Evolutionary conservation across 495 filamentous ascomycete genomes (phyloP).

Genomic region (Lasiosphaeria miniovina): DNA sequence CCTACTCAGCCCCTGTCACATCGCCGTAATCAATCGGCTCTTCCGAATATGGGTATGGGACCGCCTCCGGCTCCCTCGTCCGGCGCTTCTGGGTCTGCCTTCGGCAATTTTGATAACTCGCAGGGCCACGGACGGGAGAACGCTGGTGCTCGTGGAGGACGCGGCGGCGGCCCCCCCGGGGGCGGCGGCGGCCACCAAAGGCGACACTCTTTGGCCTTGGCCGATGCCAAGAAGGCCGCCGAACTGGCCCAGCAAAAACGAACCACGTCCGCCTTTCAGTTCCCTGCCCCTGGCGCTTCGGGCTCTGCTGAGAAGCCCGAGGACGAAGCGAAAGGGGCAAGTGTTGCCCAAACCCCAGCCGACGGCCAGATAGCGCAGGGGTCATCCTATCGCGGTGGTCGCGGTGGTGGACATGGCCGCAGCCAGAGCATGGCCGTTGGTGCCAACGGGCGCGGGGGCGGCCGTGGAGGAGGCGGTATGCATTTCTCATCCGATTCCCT

Average conservation of each 20-base stretch:
- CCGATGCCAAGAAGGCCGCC: conserved; percentile 96
- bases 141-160: conserved; percentile 65
- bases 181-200: conserved; percentile 86
- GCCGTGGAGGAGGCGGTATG: conserved; percentile 32
- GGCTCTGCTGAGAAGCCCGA: conserved; percentile 53
- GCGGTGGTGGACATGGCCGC: conserved; percentile 53
- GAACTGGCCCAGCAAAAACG: conserved; percentile 96
- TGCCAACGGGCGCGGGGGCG: conserved; percentile 47
- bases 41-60: conserved; percentile 90
- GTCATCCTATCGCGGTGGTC: conserved; percentile 44
- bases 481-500: conserved; percentile 34
- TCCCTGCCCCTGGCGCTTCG: conserved; percentile 73
- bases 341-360: conserved; percentile 39
- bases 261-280: conserved; percentile 90
- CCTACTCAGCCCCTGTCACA: conserved; percentile 80
- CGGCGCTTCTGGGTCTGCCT: conserved; percentile 77
- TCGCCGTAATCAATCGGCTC: conserved; percentile 95
- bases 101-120: conserved; percentile 71
- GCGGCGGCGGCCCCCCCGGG: conserved; percentile 63
- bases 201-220: conserved; percentile 89
- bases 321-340: conserved; percentile 45
- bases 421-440: conserved; percentile 63
- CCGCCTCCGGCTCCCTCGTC: conserved; percentile 96
- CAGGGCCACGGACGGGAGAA: conserved; percentile 68
- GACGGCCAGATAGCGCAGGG: conserved; percentile 51